Evolutionary conservation across 768 basidiomycete species (phyloP), one percentile per base, ranked within the genome.

Genomic region (Leccinum broughii): DNA sequence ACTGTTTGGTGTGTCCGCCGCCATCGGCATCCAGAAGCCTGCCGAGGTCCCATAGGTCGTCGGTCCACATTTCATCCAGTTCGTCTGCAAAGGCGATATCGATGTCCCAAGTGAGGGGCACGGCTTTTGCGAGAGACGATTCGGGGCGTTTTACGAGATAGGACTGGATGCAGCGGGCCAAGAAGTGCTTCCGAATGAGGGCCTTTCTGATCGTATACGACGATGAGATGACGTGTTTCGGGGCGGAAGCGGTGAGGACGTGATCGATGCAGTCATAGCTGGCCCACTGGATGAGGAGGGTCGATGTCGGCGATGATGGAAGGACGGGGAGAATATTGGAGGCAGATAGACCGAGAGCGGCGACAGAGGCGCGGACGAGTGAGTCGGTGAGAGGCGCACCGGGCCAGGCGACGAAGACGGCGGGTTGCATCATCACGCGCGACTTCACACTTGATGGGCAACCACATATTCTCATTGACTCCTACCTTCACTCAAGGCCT

Each of bases 401-500:
- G 6, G 85, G 85, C 76, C 85, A 87, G 6, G 76, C 79, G 32
- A 84, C 78, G 62, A 83, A 80, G 7, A 80, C 77, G 62, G 54
- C 41, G 20, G 58, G 56, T 20, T 62, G 30, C 5, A 13, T 20
- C 30, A 32, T 32, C 48, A 51, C 30, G 2, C 4, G 14, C 17
- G 14, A 44, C 54, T 39, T n/a, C 2, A 13, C 3, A 20, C 58
- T 30, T 62, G 51, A 74, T 74, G 72, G 66, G 65, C 53, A 74
- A 82, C 70, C 88, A 87, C 75, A 71, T 92, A 52, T 83, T 91
- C 66, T 86, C 87, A 37, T 78, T 92, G 48, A 86, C 90, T 66
- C 92, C 90, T 22, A 95, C 93, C 1, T 99, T 99, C 76, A 97
- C 95, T 0, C 95, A 98, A 71, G 96, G 96, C 15, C 84, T 99